Base-by-base conservation (phyloP, 2,329 filamentous ascomycete species). In the Teratosphaeria viscida region DNA sequence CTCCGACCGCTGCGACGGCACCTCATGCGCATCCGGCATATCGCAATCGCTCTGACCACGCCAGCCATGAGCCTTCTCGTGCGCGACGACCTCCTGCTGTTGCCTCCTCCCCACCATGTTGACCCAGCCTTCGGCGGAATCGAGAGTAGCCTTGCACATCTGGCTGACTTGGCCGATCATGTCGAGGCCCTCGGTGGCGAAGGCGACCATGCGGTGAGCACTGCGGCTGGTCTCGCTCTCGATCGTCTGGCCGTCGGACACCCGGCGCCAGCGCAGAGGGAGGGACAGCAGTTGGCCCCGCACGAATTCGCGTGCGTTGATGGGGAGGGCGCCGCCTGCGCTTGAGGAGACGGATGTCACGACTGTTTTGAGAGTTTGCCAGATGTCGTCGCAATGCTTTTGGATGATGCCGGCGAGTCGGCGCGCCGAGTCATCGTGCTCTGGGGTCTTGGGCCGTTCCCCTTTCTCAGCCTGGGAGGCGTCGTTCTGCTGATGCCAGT, bases 121-220 rank as follows among this genome's bases (percentile, higher is more conserved):
- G 64, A 92, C 89, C 94, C 94, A 97, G 66, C 87, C 85, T 74
- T 97, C 92, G 0, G 94, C 94, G 67, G 89, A 94, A 59, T 89
- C 83, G 57, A 97, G 88, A 0, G 94, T 97, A 57, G 90, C 88
- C 66, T 95, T 89, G 8, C 97, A 82, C 1, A 96, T 89, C 5
- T 86, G 85, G 49, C 86, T 94, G 56, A 99, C 90, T 72, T 96
- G 91, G 0, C 85, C 83, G 81, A 97, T 91, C 87, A 97, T 96
- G 66, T 96, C 91, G 14, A 97, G 79, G 0, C 92, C 90, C 72
- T 97, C 92, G 68, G 88, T 88, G 6, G 92, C 92, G 57, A 97
- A 84, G 1, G 94, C 85, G 12, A 97, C 77, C 59, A 95, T 91
- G 49, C 88, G 82, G 66, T 91, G 87, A 0, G 90, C 91, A 57